Evolutionary conservation across 176 grass and related monocot species (phyloP), one percentile per base, ranked within the genome.

Genomic region (Poa annua): DNA sequence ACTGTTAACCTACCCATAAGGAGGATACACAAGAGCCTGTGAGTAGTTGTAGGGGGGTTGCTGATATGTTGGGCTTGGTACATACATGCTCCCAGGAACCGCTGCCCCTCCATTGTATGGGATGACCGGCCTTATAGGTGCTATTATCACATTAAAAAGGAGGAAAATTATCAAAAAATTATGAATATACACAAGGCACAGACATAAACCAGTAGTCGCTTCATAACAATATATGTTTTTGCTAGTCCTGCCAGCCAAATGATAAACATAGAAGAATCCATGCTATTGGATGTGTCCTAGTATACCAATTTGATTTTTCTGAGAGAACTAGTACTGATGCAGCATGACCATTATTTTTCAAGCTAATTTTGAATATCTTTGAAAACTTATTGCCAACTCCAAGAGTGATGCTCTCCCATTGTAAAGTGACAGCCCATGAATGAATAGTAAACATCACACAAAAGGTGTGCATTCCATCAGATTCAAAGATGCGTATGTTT

Each of bases 31-130:
- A 86, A 88, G 33, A 65, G 82, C 82, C 81, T 94, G 92, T 55
- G 86, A 85, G 80, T 88, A 90, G 83, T 86, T 88, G 88, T 86
- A 90, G 73, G 88, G 88, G 74, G 84, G 14, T 83, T 94, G 92
- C 79, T 90, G 88, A 90, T 88, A 90, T 68, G 86, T 80, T 82
- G 92, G 86, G 80, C 88, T 90, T 88, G 87, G 88, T 76, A 90
- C 70, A 84, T 90, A 94, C 80, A 90, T 77, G 55, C 86, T 72
- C 63, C 83, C 85, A n/a, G 86, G 88, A 90, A 90, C 86, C 41
- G 83, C 67, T 78, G 79, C 83, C 73, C 88, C 83, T 86, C 92
- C 92, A 83, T 76, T 86, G 83, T 86, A 90, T 77, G 83, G 88
- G 39, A 85, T 85, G 71, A 81, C 83, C 39, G 92, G 88, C 86